phyloP scores from a whole-genome alignment of 2,329 filamentous ascomycete genomes.

The Fusarium sp. region DNA sequence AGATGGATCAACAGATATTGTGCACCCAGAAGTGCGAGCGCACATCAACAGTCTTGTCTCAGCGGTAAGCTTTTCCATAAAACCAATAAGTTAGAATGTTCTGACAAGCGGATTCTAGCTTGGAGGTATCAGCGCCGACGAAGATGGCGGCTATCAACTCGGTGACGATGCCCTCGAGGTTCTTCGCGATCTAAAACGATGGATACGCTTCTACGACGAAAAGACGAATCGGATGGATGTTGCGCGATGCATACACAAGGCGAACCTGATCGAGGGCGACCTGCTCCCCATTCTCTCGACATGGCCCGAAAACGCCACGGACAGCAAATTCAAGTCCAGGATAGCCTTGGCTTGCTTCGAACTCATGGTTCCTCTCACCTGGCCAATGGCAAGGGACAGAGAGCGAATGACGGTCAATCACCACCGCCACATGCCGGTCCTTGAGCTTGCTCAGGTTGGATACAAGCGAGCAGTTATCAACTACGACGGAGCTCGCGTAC shows the following conservation, averaged over 20 bases:
- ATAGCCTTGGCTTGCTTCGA: constrained; percentile 88
- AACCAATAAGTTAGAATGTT: not conserved
- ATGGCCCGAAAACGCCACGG: constrained; percentile 78
- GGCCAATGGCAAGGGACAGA: constrained; percentile 84
- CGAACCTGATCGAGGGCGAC: constrained; percentile 91
- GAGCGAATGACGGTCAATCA: constrained; percentile 91
- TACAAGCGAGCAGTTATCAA: constrained; percentile 93
- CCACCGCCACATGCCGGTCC: constrained; percentile 87
- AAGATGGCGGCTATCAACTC: constrained; percentile 84
- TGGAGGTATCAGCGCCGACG: constrained; percentile 81
- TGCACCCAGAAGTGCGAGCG: constrained; percentile 92
- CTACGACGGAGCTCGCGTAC: constrained; percentile 78
- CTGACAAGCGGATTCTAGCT: constrained; percentile 64
- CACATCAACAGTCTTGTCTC: constrained; percentile 94
- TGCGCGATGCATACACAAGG: constrained; percentile 88
- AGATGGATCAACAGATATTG: constrained; percentile 66
- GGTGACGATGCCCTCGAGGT: constrained; percentile 94
- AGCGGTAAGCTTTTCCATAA: constrained; percentile 69
- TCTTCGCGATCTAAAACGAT: constrained; percentile 91
- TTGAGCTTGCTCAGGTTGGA: constrained; percentile 85
- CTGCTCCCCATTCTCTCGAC: constrained; percentile 86
- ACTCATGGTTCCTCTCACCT: constrained; percentile 90
- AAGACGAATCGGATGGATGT: constrained; percentile 95
- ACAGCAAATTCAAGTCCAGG: constrained; percentile 79
- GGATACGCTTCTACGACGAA: constrained; percentile 94